Evolutionary conservation across 495 filamentous ascomycete species (phyloP), one percentile per base, ranked within the genome.

Genomic region (Penicillium robsamsonii): DNA sequence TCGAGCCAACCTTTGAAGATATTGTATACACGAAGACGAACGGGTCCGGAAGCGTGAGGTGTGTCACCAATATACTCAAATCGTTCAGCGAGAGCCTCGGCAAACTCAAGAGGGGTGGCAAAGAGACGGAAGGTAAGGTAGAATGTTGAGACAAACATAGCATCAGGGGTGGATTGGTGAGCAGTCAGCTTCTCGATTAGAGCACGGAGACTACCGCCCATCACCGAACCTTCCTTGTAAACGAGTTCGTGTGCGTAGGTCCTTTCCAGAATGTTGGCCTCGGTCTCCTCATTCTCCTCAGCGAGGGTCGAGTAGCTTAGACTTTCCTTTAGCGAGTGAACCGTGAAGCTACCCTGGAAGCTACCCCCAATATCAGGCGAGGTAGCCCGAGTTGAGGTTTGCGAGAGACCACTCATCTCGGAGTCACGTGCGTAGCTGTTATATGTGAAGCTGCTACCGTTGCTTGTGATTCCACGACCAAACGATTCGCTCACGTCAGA

Each of bases 61-160:
- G 84, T 87, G 42, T 95, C 88, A 6, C 81, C 88, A 52, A 96
- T 87, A 62, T 96, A 95, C 56, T 97, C 88, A 70, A 96, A 99
- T 22, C 95, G 86, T 41, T 93, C 88, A 41, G 93, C 86, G 5
- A 99, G 80, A 1, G 86, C 82, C 65, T 91, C 79, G 4, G 91
- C 91, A 54, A 97, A 84, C 33, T 90, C 82, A 15, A 81, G 64
- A 1, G 95, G 91, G 0, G 90, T 89, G 45, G 91, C 90, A 58
- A 99, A 99, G 18, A 96, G 84, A 42, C 95, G 89, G 77, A 99
- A 99, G 27, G 95, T 97, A 41, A 97, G 85, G 72, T 95, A 97
- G 70, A 99, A 97, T 0, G 95, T 89, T 3, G 90, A 88, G 50
- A 97, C 90, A 64, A 97, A 99, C 67, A 89, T 84, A 35, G 90